Conservation (phyloP, 345 rosid genomes). For the Citrus trifoliata region DNA sequence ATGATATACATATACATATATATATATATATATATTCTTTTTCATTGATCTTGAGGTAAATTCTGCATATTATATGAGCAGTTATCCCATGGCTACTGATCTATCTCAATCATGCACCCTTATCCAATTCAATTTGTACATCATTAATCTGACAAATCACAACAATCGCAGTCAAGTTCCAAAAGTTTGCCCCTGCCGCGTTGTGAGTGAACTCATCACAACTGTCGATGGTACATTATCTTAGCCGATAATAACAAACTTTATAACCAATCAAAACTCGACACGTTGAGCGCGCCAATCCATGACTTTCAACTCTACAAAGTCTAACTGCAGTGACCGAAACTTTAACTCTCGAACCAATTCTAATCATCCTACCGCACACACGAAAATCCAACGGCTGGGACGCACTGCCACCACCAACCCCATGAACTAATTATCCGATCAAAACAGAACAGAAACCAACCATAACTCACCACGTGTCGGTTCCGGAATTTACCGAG, state of each 20-base stretch:
- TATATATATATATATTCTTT: too few relatives aligned
- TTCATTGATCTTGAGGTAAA: too few relatives aligned
- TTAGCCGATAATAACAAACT: slow-evolving; percentile 17
- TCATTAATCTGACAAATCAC: neutral
- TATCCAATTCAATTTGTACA: neutral
- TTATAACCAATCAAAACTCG: neutral
- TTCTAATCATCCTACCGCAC: neutral
- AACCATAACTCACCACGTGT: slow-evolving; percentile 36
- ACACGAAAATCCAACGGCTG: slow-evolving; percentile 46
- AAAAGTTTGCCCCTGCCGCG: too few relatives aligned
- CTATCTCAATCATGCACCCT: neutral
- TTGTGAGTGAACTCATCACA: neutral
- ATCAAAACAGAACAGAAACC: slow-evolving; percentile 17
- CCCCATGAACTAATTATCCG: slow-evolving; percentile 26
- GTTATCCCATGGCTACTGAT: neutral
- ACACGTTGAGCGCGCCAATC: slow-evolving; percentile 16
- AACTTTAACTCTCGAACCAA: slow-evolving; percentile 6
- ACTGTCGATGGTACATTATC: neutral
- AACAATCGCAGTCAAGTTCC: neutral
- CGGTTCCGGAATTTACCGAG: slow-evolving; percentile 7
- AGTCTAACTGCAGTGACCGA: slow-evolving; percentile 26
- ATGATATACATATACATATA: too few relatives aligned
- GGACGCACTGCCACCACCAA: slow-evolving; percentile 31
- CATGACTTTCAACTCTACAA: neutral
- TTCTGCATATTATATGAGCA: neutral